Evolutionary conservation across 2,329 filamentous ascomycete species (phyloP).

Genomic region (Lecanosticta acicola): DNA sequence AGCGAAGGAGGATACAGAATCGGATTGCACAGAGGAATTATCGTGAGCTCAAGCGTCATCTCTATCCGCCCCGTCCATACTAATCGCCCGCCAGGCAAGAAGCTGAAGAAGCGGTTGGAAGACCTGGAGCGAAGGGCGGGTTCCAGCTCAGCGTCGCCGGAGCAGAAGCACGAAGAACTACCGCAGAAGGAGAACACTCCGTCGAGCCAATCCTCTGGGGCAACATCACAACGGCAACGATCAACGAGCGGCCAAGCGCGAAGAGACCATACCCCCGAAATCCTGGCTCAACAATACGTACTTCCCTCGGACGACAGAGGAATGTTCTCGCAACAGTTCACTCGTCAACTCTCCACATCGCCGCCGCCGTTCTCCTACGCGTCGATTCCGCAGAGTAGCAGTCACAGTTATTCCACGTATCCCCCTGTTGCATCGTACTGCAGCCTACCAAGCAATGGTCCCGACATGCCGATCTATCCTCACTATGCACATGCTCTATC

Average conservation of each 20-base stretch:
- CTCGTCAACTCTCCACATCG: slow-evolving; percentile 64
- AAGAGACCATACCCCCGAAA: slow-evolving; percentile 24
- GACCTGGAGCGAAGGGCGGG: slow-evolving; percentile 76
- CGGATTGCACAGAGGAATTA: slow-evolving; percentile 97
- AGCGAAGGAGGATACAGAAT: slow-evolving; percentile 92
- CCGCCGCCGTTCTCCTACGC: slow-evolving; percentile 64
- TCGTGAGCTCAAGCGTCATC: slow-evolving; percentile 52
- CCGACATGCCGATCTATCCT: slow-evolving; percentile 45
- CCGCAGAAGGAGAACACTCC: slow-evolving; percentile 30
- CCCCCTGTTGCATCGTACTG: slow-evolving; percentile 15
- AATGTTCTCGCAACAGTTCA: slow-evolving; percentile 61
- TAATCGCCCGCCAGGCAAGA: slow-evolving; percentile 61
- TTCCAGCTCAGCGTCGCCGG: slow-evolving; percentile 54
- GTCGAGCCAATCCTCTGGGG: slow-evolving; percentile 5
- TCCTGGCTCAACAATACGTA: slow-evolving; percentile 28
- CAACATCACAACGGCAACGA: slow-evolving; percentile 22
- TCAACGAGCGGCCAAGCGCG: slow-evolving; percentile 19
- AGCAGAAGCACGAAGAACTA: slow-evolving; percentile 52
- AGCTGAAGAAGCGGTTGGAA: slow-evolving; percentile 83
- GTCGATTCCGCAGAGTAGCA: slow-evolving; percentile 58
- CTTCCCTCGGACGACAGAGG: slow-evolving; percentile 52
- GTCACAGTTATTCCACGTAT: slow-evolving; percentile 49
- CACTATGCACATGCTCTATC: slow-evolving; percentile 49
- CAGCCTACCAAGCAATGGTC: slow-evolving; percentile 39
- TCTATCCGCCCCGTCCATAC: slow-evolving; percentile 4